phyloP scores from a whole-genome alignment of 2,329 filamentous ascomycete genomes.

The Pezicula radicicola region DNA sequence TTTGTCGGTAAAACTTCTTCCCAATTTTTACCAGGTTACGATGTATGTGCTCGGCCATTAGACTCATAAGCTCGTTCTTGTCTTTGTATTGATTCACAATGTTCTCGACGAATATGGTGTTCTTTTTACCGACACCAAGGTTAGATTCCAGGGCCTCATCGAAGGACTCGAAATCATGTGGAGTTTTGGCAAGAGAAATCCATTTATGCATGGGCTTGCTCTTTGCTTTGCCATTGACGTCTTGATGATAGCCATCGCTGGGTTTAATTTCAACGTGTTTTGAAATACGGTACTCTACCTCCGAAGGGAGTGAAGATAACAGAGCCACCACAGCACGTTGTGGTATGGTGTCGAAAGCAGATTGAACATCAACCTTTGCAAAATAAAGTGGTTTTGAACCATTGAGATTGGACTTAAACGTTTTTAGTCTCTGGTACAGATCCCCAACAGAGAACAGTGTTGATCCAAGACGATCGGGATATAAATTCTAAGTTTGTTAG shows the following conservation, averaged over 20 bases:
- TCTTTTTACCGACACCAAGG: slow-evolving; percentile 40
- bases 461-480: slow-evolving; percentile 66
- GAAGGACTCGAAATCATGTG: slow-evolving; percentile 25
- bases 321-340: slow-evolving; percentile 70
- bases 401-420: slow-evolving; percentile 57
- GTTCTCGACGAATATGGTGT: slow-evolving; percentile 74
- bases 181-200: slow-evolving; percentile 22
- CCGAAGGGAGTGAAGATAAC: slow-evolving; percentile 52
- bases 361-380: slow-evolving; percentile 86
- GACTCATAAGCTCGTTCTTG: slow-evolving; percentile 58
- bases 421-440: slow-evolving; percentile 69
- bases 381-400: slow-evolving; percentile 63
- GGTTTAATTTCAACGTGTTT: slow-evolving; percentile 73
- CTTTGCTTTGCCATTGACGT: not conserved
- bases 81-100: slow-evolving; percentile 55
- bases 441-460: slow-evolving; percentile 80
- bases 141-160: slow-evolving; percentile 21
- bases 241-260: slow-evolving; percentile 19
- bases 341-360: slow-evolving; percentile 94
- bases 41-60: slow-evolving; percentile 77
- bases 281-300: slow-evolving; percentile 65
- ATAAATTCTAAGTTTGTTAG: slow-evolving; percentile 32
- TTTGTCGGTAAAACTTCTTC: slow-evolving; percentile 85
- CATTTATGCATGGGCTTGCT: slow-evolving; percentile 25
- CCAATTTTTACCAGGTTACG: slow-evolving; percentile 85